Evolutionary conservation across 805 yeast species (phyloP), one percentile per base, ranked within the genome.

Genomic region (Metschnikowia similis): DNA sequence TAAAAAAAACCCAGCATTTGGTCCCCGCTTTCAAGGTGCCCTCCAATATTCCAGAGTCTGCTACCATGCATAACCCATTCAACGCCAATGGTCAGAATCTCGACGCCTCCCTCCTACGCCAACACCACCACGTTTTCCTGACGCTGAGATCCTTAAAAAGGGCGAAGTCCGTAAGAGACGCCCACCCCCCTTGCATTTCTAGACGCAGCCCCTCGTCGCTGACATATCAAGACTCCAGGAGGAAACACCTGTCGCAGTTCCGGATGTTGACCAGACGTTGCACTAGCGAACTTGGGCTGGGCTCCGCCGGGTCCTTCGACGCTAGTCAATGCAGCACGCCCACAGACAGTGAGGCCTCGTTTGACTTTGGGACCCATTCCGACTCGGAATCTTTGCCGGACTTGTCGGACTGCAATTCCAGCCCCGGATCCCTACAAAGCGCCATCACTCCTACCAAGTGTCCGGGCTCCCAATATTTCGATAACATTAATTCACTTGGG

Each of bases 301-400:
- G 45, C 45, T 35, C 32, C 30, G 29, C 31, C 9, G 28, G 32
- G 6, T 10, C 4, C 14, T 43, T 43, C 16, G 46, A 35, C 40
- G n/a, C 39, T 7, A 13, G 27, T 16, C 45, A 30, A 21, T 30
- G 35, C 13, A 36, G 13, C 16, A 43, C 46, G n/a, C 34, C 46
- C 10, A 30, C 35, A 11, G 46, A 35, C 6, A 14, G 16, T 3
- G 40, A 43, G 27, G 27, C 31, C 4, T 27, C 14, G 5, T 43
- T 43, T 10, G 46, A 43, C 27, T 43, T 43, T 5, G 13, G 30
- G 13, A 9, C 7, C 14, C 5, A 11, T 30, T 64, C 70, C 5
- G 75, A 71, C 48, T 58, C 64, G 35, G 76, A 71, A 44, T 66
- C 72, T 2, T 63, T 71, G 48, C 73, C 74, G 1, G 75, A 70